Evolutionary conservation across 345 rosid genomes (phyloP).

Genomic region (Salix brachista): DNA sequence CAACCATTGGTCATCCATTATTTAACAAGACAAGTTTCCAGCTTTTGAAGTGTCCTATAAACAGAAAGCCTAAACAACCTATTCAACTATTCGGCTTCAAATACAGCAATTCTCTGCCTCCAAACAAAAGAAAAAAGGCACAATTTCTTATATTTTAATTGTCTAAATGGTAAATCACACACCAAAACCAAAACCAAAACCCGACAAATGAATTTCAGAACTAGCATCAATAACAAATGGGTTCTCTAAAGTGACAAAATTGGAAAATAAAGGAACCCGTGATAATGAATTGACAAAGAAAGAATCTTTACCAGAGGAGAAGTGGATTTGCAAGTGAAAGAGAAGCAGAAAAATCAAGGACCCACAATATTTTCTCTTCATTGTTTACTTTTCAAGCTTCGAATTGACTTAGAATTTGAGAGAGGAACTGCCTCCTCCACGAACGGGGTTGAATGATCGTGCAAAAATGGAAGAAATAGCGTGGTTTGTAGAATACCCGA

Average conservation of each 20-base stretch:
- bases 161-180: not conserved
- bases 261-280: not conserved
- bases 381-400: not conserved
- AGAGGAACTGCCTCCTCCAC: not conserved
- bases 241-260: not conserved
- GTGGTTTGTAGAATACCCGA: not conserved
- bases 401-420: not conserved
- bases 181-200: not conserved
- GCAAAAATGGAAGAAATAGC: not conserved
- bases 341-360: conserved; percentile 18
- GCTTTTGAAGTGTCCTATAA: not conserved
- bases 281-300: not conserved
- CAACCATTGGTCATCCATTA: not conserved
- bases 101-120: not conserved
- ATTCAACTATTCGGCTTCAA: not conserved
- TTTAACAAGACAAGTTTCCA: not conserved
- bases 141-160: not conserved
- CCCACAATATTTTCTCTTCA: conserved; percentile 12
- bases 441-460: not conserved
- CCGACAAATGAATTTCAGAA: not conserved
- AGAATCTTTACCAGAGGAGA: conserved; percentile 34
- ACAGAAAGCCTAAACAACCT: not conserved
- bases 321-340: conserved; percentile 18
- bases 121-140: not conserved
- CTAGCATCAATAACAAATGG: not conserved